phyloP scores from a whole-genome alignment of 768 basidiomycete genomes.

The Podaxis sp. region DNA sequence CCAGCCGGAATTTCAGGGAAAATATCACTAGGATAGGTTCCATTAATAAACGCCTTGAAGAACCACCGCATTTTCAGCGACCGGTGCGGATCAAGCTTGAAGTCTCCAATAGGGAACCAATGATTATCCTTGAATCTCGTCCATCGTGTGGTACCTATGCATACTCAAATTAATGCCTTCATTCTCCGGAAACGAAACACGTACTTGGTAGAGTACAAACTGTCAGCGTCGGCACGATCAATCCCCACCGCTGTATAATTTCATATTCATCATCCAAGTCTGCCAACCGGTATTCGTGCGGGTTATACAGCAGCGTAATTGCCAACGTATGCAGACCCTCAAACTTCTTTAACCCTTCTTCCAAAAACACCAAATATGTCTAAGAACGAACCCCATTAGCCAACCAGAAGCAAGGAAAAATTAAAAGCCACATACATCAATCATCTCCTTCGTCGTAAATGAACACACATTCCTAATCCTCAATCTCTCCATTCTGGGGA shows the following conservation, averaged over 20 bases:
- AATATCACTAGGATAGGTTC: conserved; percentile 1
- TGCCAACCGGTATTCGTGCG: not conserved
- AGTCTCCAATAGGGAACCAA: conserved; percentile 9
- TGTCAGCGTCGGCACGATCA: conserved; percentile 4
- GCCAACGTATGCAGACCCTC: conserved; percentile 4
- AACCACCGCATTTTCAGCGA: conserved; percentile 2
- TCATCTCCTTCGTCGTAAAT: conserved; percentile 3
- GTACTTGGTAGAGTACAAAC: conserved; percentile 8
- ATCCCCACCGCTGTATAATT: not conserved
- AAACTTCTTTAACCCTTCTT: conserved; percentile 7
- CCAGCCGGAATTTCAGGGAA: not conserved
- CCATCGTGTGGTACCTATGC: conserved; percentile 7
- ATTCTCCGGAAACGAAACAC: not conserved
- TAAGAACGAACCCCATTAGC: not conserved
- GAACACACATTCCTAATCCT: conserved; percentile 16
- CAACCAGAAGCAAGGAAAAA: not conserved
- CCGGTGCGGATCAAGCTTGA: not conserved
- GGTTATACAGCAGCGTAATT: not conserved
- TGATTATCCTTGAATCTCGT: not conserved
- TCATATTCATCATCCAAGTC: conserved; percentile 3
- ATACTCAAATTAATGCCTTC: not conserved
- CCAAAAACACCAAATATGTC: not conserved
- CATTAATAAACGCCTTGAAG: conserved; percentile 5
- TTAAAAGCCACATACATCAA: conserved; percentile 4
- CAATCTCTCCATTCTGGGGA: conserved; percentile 17